Percentiles rank a stretch among this genome's conserved stretches.
Conservation (phyloP, 305 asterid species). For the Petunia hybrid region DNA sequence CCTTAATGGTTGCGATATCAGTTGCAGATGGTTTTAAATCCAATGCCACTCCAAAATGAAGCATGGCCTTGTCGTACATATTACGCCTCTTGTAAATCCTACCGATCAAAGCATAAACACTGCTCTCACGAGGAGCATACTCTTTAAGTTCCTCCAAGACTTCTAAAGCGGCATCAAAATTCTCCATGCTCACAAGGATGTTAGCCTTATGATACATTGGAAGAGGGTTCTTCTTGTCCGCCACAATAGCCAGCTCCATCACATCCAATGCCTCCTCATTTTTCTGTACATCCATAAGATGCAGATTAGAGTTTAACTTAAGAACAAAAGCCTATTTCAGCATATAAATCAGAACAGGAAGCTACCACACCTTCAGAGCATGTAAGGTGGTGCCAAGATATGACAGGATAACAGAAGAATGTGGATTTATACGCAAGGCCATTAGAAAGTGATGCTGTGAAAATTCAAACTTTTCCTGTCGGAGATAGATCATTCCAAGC, state of each 20-base stretch:
- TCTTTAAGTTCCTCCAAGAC: conserved; percentile 98
- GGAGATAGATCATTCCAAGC: conserved; percentile 93
- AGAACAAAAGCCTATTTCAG: conserved; percentile 3
- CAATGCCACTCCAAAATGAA: conserved; percentile 91
- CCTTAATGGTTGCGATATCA: conserved; percentile 96
- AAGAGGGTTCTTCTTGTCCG: conserved; percentile 96
- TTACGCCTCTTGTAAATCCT: conserved; percentile 77
- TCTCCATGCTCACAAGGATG: conserved; percentile 86
- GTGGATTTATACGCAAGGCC: conserved; percentile 87
- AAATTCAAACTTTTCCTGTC: conserved; percentile 92
- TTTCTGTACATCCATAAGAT: conserved; percentile 56
- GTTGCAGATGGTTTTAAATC: conserved; percentile 97
- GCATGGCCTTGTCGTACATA: conserved; percentile 88
- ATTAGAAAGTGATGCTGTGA: conserved; percentile 93
- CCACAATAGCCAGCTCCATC: conserved; percentile 86
- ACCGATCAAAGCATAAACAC: conserved; percentile 96
- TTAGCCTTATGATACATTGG: conserved; percentile 97
- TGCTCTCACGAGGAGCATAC: conserved; percentile 89
- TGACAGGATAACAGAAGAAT: conserved; percentile 93
- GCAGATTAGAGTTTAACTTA: conserved; percentile 1
- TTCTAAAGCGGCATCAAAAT: conserved; percentile 81
- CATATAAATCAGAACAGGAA: conserved; percentile 1
- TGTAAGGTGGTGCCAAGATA: conserved; percentile 92
- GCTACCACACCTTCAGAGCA: conserved; percentile 67
- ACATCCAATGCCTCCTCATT: conserved; percentile 81